phyloP scores from a whole-genome alignment of 2,329 filamentous ascomycete species.

The Cladorrhinum sp. region DNA sequence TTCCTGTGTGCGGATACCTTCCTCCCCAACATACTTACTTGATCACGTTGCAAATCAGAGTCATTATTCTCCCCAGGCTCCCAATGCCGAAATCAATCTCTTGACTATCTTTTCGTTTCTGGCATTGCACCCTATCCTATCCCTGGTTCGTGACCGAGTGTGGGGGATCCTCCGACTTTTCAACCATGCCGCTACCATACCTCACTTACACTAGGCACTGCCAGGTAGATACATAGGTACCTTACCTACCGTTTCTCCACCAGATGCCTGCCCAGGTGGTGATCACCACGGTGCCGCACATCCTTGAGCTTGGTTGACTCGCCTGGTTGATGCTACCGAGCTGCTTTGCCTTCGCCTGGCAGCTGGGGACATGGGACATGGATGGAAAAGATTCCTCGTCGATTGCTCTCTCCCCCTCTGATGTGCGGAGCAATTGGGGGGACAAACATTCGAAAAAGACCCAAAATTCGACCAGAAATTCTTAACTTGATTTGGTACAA shows the following conservation, averaged over 20 bases:
- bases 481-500: not conserved
- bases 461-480: not conserved
- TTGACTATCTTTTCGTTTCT: not conserved
- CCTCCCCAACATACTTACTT: not conserved
- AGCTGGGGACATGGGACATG: not conserved
- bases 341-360: conserved; percentile 15
- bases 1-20: no score
- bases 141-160: conserved; percentile 9
- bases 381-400: conserved; percentile 1
- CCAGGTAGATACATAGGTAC: not conserved
- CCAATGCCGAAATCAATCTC: not conserved
- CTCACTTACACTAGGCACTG: not conserved
- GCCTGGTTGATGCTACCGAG: conserved; percentile 2
- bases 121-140: not conserved
- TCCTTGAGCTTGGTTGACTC: conserved; percentile 3
- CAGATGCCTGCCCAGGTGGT: not conserved
- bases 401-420: not conserved
- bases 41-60: not conserved
- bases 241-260: conserved; percentile 10
- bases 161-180: not conserved
- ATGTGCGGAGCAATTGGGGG: not conserved
- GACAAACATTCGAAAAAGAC: not conserved
- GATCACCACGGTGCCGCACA: conserved; percentile 13
- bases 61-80: not conserved
- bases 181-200: not conserved